phyloP scores from a whole-genome alignment of 345 rosid genomes.

The Mercurialis annua region DNA sequence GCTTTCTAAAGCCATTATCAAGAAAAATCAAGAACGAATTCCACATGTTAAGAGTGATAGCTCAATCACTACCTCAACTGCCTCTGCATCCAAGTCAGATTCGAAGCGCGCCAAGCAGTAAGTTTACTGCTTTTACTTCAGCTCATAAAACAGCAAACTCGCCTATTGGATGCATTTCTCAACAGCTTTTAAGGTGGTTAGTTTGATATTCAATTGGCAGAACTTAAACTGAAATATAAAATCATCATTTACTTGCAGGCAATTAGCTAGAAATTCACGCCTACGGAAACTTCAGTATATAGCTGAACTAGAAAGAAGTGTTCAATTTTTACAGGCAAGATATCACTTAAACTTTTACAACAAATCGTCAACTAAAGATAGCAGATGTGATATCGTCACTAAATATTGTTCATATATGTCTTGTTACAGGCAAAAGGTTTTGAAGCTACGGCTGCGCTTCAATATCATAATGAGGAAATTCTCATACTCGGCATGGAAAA shows the following conservation, averaged over 20 bases:
- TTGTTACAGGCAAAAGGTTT: conserved; percentile 93
- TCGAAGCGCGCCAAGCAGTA: conserved; percentile 67
- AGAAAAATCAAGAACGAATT: no score
- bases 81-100: conserved; percentile 5
- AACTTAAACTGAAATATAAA: no score
- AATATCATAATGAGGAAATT: conserved; percentile 73
- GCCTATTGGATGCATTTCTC: neutral
- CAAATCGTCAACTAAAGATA: no score
- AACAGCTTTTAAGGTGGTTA: neutral
- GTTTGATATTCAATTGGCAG: no score
- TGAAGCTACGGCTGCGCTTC: conserved; percentile 83
- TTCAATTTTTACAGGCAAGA: conserved; percentile 53
- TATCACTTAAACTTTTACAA: no score
- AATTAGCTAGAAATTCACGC: conserved; percentile 60
- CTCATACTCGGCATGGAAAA: conserved; percentile 89
- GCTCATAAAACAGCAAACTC: no score
- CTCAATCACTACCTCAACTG: no score
- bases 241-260: no score
- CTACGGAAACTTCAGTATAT: conserved; percentile 58
- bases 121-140: neutral
- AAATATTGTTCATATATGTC: no score
- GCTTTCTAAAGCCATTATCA: no score
- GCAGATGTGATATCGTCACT: no score
- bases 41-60: no score
- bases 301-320: conserved; percentile 58